These are phyloP conservation scores for Zymoseptoria tritici DNA, from an alignment of 2,329 filamentous ascomycete species.

Conservation along the genomic window DNA sequence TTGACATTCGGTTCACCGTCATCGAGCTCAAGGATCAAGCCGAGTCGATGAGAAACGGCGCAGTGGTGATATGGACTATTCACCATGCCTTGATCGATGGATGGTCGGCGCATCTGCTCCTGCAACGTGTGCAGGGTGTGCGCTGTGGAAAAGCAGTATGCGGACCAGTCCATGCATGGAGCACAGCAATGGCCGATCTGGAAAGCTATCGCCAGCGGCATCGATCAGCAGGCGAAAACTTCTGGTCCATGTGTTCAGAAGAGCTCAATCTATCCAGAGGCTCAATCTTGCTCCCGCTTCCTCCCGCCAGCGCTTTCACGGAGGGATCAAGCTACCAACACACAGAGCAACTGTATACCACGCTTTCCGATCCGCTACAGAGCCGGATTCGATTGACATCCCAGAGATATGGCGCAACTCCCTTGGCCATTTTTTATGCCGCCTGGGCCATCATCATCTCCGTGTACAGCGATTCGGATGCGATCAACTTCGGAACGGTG, in stretches of 20 bases:
- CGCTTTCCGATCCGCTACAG: background rate
- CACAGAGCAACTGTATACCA: background rate
- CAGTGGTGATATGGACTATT: background rate
- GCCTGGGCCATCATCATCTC: background rate
- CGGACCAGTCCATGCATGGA: background rate
- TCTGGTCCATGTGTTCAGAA: background rate
- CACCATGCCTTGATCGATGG: background rate
- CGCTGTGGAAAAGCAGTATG: background rate
- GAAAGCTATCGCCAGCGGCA: background rate
- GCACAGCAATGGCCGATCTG: background rate
- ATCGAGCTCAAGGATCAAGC: no score
- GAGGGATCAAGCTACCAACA: background rate
- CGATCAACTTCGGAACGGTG: background rate
- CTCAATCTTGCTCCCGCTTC: no score
- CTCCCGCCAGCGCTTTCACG: no score
- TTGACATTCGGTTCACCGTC: no score
- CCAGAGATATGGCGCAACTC: background rate
- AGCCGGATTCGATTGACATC: background rate
- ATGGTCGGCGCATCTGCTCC: background rate
- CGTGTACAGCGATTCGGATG: background rate
- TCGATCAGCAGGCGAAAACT: background rate
- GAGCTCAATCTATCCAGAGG: no score
- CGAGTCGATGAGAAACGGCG: no score
- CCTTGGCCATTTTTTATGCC: background rate
- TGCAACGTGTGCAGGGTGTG: background rate